Conservation (phyloP, 2,329 filamentous ascomycete genomes). For the Alternaria atra region DNA sequence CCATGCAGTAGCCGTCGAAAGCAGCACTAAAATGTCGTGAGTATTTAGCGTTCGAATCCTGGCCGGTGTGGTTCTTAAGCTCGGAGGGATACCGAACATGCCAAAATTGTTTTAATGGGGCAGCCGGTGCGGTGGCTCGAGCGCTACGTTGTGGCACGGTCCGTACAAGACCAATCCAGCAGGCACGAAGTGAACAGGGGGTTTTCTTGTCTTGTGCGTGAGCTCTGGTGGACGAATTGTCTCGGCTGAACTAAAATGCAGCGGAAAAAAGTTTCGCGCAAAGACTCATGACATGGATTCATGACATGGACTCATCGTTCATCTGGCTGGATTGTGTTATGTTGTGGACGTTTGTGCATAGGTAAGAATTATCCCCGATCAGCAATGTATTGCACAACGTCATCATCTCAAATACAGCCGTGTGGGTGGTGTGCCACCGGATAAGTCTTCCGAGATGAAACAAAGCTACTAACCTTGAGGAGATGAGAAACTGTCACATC, state of each 20-base stretch:
- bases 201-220: background rate
- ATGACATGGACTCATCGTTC: background rate
- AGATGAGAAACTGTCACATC: background rate
- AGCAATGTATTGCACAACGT: background rate
- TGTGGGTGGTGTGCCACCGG: background rate
- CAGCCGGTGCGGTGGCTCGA: background rate
- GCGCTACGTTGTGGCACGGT: slow-evolving; percentile 1
- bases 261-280: background rate
- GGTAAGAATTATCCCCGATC: background rate
- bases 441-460: background rate
- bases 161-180: background rate
- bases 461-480: background rate
- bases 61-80: background rate
- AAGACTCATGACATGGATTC: background rate
- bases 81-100: slow-evolving; percentile 3
- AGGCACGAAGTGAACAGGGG: background rate
- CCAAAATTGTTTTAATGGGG: slow-evolving; percentile 6
- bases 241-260: background rate
- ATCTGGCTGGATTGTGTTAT: background rate
- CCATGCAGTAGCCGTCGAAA: slow-evolving; percentile 19
- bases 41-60: slow-evolving; percentile 10
- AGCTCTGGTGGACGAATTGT: background rate
- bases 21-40: slow-evolving; percentile 25
- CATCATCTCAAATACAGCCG: background rate
- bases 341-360: background rate